Conservation (phyloP, 208 protist species). For the Wallacemonas rigidus region DNA sequence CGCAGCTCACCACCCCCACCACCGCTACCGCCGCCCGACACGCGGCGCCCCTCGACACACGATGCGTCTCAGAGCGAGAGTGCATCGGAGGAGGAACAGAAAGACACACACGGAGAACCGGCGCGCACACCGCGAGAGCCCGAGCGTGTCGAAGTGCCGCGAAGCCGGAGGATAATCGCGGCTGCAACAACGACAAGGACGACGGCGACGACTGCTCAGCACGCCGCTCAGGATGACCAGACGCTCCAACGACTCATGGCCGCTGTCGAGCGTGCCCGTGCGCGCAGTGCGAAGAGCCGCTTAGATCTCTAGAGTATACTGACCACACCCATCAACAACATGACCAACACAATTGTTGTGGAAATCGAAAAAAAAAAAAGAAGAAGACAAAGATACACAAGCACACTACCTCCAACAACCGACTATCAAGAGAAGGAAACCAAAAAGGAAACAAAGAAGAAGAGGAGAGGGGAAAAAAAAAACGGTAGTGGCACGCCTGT, state of each 20-base stretch:
- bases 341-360: no score
- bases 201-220: neutral
- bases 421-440: neutral
- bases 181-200: neutral
- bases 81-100: neutral
- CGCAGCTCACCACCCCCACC: neutral
- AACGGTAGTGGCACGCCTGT: constrained; percentile 4
- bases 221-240: neutral
- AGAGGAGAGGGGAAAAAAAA: neutral
- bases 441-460: constrained; percentile 5
- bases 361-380: constrained; percentile 5
- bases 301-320: constrained; percentile 10
- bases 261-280: constrained; percentile 16
- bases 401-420: no score
- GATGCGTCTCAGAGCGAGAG: neutral
- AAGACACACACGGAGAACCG: neutral
- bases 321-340: no score
- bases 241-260: constrained; percentile 12
- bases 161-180: neutral
- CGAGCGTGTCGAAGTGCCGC: no score
- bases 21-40: neutral
- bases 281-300: constrained; percentile 5
- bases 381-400: neutral
- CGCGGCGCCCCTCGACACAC: neutral
- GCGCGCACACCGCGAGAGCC: no score